Conservation (phyloP, 1,139 yeast genomes). For the Yamadazyma songkhlaensis region DNA sequence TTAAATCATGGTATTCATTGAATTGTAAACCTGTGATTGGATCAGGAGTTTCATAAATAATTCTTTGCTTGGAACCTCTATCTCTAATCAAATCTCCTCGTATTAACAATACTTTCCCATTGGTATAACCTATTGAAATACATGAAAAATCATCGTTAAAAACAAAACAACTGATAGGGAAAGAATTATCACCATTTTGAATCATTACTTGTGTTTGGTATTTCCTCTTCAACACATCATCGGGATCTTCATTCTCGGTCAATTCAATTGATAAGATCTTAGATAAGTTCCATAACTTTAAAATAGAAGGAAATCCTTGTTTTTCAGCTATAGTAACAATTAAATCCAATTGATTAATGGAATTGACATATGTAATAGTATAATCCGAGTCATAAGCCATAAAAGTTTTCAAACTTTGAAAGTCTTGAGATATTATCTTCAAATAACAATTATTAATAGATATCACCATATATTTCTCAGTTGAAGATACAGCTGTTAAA, state of each 20-base stretch:
- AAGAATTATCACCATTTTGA: constrained; percentile 59
- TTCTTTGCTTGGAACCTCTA: constrained; percentile 83
- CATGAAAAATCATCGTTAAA: constrained; percentile 58
- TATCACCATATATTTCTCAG: constrained; percentile 52
- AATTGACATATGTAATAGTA: constrained; percentile 54
- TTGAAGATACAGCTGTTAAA: constrained; percentile 58
- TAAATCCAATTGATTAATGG: constrained; percentile 46
- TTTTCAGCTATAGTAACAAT: constrained; percentile 72
- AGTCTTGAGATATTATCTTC: constrained; percentile 53
- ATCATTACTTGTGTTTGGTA: constrained; percentile 34
- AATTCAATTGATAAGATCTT: constrained; percentile 35
- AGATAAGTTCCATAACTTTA: constrained; percentile 73
- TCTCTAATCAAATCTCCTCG: constrained; percentile 89
- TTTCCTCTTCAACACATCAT: constrained; percentile 32
- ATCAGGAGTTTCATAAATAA: constrained; percentile 67
- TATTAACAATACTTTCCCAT: constrained; percentile 78
- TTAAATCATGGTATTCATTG: constrained; percentile 39
- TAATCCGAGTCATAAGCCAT: constrained; percentile 65
- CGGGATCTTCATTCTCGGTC: constrained; percentile 28
- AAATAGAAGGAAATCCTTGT: constrained; percentile 63
- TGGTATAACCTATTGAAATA: constrained; percentile 79
- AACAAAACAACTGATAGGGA: constrained; percentile 68
- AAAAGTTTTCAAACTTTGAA: constrained; percentile 47
- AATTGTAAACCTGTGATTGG: constrained; percentile 80
- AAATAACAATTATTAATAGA: constrained; percentile 57